Base-by-base conservation (phyloP, 1,139 yeast genomes). In the Insectozyma bohioensis region DNA sequence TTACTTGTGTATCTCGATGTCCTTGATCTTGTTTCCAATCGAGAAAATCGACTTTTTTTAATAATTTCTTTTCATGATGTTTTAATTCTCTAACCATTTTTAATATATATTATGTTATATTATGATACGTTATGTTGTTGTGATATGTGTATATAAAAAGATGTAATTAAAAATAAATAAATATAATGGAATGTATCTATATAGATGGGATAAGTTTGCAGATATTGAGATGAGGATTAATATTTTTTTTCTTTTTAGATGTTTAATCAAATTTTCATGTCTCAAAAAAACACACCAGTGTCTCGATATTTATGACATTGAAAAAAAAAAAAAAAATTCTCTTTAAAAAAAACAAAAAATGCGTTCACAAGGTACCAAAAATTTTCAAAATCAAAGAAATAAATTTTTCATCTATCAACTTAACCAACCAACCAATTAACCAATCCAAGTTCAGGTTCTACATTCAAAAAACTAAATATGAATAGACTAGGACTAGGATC, bases 1-100 rank as follows among this genome's bases (percentile, higher is more conserved):
- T 92, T 26, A 94, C 95, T 58, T 86, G 94, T 21, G 95, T 82
- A 51, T 92, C 98, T 44, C 98, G 71, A 57, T 94, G 98, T 23
- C 94, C 90, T 40, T 83, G 83, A 58, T 92, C 98, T 54, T 88
- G 95, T 59, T 92, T 92, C 96, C 97, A 94, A 60, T 92, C 95
- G 35, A 88, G 85, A 67, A 94, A 87, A 58, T 92, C 97, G 39
- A 92, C 97, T 62, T 92, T 94, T 69, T 86, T 90, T 52, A 92
- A 77, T 54, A 92, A 78, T 65, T 88, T 90, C 71, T 85, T 82
- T 73, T 92, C 98, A 63, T 92, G 98, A 65, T 85, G 88, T 59
- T 92, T 94, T 43, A 92, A 75, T 50, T 85, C 77, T 60, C 98
- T 78, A 36, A 87, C 97, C 97, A 90, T 90, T 10, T n/a, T n/a